Evolutionary conservation across 148 eudicot species (phyloP), one percentile per base, ranked within the genome.

Genomic region (Diospyros lotus): DNA sequence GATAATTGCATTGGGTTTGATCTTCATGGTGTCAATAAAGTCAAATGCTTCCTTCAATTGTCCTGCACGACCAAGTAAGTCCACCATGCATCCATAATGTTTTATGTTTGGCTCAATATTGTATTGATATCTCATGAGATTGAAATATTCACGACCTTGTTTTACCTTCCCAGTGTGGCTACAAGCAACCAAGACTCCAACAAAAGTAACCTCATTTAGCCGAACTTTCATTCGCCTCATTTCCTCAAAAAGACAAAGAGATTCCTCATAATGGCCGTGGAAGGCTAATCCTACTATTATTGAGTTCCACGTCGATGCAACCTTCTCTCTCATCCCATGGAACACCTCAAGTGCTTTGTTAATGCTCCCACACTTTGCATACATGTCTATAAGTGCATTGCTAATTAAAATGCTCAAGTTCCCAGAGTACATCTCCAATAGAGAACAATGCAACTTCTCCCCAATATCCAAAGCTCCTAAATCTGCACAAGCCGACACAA

Each of bases 71-170:
- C 90, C 89, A 18, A 84, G 73, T 62, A 88, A 71, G 71, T 89
- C 92, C 51, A 89, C 92, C 84, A 89, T 82, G 64, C 92, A 89
- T 17, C 92, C 92, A 51, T 80, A 76, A 55, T 86, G 92, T 79
- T 76, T 80, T 77, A 82, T 73, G 73, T 86, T 86, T 11, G 92
- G 88, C 80, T 69, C 74, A 69, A 83, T 80, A 48, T 70, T 58
- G 61, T 86, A 86, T 61, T 69, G 77, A 39, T 83, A 74, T 52
- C 60, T 78, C 92, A 86, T 86, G 65, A 82, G 62, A 11, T 58
- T 48, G 60, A 86, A 86, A 76, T 83, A 84, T 13, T 63, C 73
- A n/a, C 77, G 84, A 6, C 92, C 90, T 58, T 79, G 74, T 66
- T 86, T 74, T 41, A 89, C 88, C 58, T 80, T 78, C 52, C 92